phyloP scores from a whole-genome alignment of 2,329 filamentous ascomycete species.

The Beauveria bassiana region DNA sequence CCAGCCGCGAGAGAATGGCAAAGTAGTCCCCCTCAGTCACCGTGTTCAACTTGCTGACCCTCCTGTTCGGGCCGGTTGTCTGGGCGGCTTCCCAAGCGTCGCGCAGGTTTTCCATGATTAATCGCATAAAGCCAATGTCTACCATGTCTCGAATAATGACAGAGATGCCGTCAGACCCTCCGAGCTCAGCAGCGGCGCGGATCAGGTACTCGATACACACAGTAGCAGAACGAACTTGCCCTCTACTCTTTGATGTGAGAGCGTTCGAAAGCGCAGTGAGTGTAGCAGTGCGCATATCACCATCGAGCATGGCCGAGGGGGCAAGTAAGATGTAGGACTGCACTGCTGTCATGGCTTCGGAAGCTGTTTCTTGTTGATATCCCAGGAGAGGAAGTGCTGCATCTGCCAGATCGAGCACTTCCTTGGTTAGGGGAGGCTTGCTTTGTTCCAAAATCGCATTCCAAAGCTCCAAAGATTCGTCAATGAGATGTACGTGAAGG shows the following conservation, averaged over 20 bases:
- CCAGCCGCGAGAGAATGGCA: slow-evolving; percentile 70
- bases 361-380: slow-evolving; percentile 55
- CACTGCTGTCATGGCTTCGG: slow-evolving; percentile 54
- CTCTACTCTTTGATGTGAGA: slow-evolving; percentile 46
- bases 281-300: slow-evolving; percentile 43
- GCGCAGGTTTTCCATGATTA: slow-evolving; percentile 58
- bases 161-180: slow-evolving; percentile 51
- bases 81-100: slow-evolving; percentile 68
- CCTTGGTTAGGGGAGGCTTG: slow-evolving; percentile 50
- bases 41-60: slow-evolving; percentile 59
- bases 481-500: slow-evolving; percentile 73
- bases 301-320: slow-evolving; percentile 56
- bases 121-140: slow-evolving; percentile 52
- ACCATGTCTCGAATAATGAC: slow-evolving; percentile 60
- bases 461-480: slow-evolving; percentile 91
- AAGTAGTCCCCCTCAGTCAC: slow-evolving; percentile 82
- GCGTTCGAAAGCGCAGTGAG: slow-evolving; percentile 41
- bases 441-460: slow-evolving; percentile 62
- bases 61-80: slow-evolving; percentile 72
- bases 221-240: slow-evolving; percentile 50
- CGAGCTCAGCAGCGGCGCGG: slow-evolving; percentile 52
- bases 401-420: slow-evolving; percentile 57
- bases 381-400: slow-evolving; percentile 58
- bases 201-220: slow-evolving; percentile 59
- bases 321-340: slow-evolving; percentile 66